A percentile compares a stretch with the other conserved stretches of the same genome.
Evolutionary conservation across 2,329 filamentous ascomycete species (phyloP).

Genomic region (Didymella glomerata): DNA sequence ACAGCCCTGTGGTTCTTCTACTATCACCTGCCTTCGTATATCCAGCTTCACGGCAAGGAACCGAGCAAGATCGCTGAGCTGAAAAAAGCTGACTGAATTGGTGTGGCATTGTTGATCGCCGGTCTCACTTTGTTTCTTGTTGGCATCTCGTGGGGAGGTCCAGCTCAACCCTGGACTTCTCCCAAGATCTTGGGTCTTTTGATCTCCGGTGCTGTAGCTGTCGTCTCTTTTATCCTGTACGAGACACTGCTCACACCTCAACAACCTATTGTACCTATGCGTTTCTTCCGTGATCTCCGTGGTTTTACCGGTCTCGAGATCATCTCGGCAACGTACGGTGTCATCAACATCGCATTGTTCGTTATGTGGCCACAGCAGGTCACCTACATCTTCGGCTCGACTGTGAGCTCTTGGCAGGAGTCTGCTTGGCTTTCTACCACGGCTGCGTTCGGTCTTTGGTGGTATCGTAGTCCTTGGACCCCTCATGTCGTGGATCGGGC

Average conservation of each 20-base stretch:
- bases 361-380: constrained; percentile 45
- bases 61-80: constrained; percentile 30
- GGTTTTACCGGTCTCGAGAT: constrained; percentile 41
- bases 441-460: constrained; percentile 41
- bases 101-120: constrained; percentile 54
- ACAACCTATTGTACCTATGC: constrained; percentile 42
- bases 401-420: constrained; percentile 33
- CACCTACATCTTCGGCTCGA: constrained; percentile 24
- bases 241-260: constrained; percentile 29
- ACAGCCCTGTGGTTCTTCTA: constrained; percentile 55
- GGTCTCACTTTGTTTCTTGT: constrained; percentile 55
- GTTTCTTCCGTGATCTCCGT: constrained; percentile 42
- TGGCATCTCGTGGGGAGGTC: constrained; percentile 56
- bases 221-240: constrained; percentile 27
- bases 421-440: constrained; percentile 40
- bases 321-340: constrained; percentile 37
- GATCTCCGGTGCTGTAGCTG: constrained; percentile 31
- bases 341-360: constrained; percentile 38
- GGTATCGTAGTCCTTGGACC: constrained; percentile 39
- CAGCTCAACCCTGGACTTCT: constrained; percentile 21
- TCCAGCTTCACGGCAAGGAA: constrained; percentile 49
- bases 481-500: constrained; percentile 37
- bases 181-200: constrained; percentile 35
- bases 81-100: constrained; percentile 54
- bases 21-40: constrained; percentile 56